Evolutionary conservation across 306 rosid genomes (phyloP).

Genomic region (Dicorynia guianensis): DNA sequence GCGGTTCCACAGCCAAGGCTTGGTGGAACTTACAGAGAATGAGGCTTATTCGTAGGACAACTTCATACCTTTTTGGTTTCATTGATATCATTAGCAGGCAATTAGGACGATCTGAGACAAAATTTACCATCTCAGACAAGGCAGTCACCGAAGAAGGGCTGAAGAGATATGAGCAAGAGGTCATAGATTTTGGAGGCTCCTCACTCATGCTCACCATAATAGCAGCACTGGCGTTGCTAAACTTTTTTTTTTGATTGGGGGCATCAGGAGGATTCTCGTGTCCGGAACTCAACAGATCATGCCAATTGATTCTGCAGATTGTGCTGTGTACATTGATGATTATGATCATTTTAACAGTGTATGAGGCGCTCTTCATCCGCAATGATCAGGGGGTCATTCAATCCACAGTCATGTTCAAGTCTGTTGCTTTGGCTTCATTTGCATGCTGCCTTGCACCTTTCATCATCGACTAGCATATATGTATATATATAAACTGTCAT

Average conservation of each 20-base stretch:
- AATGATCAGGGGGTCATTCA: conserved; percentile 58
- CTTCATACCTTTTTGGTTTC: conserved; percentile 59
- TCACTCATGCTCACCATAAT: conserved; percentile 46
- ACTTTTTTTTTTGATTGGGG: conserved; percentile 51
- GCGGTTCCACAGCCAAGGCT: conserved; percentile 53
- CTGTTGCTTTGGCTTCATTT: conserved; percentile 53
- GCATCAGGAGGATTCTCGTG: conserved; percentile 44
- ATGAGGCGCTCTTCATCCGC: conserved; percentile 70
- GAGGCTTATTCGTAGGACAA: conserved; percentile 58
- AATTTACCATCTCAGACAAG: conserved; percentile 57
- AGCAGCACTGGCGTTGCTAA: conserved; percentile 63
- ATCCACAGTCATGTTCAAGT: conserved; percentile 51
- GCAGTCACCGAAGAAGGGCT: conserved; percentile 54
- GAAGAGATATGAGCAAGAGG: conserved; percentile 58
- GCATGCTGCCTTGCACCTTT: conserved; percentile 38
- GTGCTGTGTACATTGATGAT: conserved; percentile 30
- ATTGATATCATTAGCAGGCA: conserved; percentile 49
- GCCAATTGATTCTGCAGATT: conserved; percentile 38
- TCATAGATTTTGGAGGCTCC: conserved; percentile 71
- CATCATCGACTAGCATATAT: neutral
- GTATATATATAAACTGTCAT: no score
- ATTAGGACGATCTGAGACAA: conserved; percentile 61
- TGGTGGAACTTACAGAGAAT: conserved; percentile 80
- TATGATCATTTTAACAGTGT: conserved; percentile 39
- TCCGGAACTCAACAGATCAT: neutral